These are phyloP conservation scores for Naganishia vaughanmartiniae DNA, from an alignment of 768 basidiomycete species.

Conservation along the genomic window DNA sequence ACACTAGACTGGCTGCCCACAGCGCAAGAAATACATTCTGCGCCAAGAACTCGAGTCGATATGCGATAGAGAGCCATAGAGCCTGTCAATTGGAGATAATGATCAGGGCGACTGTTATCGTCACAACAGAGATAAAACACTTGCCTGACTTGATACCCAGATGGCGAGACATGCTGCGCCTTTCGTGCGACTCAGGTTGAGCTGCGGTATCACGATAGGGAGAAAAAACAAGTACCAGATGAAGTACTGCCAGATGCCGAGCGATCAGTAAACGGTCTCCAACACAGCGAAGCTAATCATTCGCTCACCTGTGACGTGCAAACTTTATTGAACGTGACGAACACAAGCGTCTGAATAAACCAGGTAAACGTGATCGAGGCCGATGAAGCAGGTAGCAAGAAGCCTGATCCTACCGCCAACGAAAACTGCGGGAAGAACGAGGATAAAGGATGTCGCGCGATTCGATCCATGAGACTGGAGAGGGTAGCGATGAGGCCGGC, in stretches of 20 bases:
- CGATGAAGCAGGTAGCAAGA: constrained; percentile 61
- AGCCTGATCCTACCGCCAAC: constrained; percentile 68
- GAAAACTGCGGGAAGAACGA: constrained; percentile 79
- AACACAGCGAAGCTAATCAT: constrained; percentile 17
- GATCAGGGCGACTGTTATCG: not conserved
- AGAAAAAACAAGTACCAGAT: constrained; percentile 91
- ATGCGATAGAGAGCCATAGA: constrained; percentile 87
- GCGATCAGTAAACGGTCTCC: not conserved
- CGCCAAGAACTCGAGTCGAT: constrained; percentile 82
- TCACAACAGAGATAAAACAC: constrained; percentile 1
- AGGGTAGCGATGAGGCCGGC: not conserved
- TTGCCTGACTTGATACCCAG: constrained; percentile 68
- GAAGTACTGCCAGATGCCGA: constrained; percentile 68
- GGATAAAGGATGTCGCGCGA: constrained; percentile 62
- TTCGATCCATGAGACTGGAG: constrained; percentile 35
- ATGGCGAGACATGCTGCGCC: constrained; percentile 56
- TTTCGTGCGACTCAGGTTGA: constrained; percentile 59
- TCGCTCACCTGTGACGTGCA: constrained; percentile 84
- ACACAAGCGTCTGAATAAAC: constrained; percentile 85
- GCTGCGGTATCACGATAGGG: constrained; percentile 70
- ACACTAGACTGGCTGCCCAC: constrained; percentile 74
- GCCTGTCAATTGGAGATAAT: constrained; percentile 56
- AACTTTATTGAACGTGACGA: constrained; percentile 97
- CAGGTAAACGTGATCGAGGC: constrained; percentile 68
- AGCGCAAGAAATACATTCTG: constrained; percentile 68